Base-by-base conservation (phyloP, 495 filamentous ascomycete species). In the Penicillium chermesinum region DNA sequence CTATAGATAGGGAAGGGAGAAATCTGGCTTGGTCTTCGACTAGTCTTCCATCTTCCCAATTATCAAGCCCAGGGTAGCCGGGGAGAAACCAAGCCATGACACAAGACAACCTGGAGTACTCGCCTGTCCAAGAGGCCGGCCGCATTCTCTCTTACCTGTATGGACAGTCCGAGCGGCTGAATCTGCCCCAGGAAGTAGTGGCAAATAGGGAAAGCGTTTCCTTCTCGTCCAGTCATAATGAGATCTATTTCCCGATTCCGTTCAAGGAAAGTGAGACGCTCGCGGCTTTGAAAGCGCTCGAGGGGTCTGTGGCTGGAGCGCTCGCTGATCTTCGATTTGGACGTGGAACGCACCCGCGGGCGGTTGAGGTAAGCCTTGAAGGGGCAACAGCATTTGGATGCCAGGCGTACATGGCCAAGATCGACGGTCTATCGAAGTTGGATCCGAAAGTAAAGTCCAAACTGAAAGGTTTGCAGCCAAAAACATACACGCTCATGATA, bases 221-320 rank as follows among this genome's bases (percentile, higher is more conserved):
- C 0, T 72, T 76, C 52, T 60, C 62, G 12, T 65, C 73, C 12
- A 61, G 61, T 15, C 62, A 70, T 18, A 64, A 76, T 51, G 53
- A 66, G 40, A 63, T 73, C 20, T 76, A 73, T 49, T 74, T 85
- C 39, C 84, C 86, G 0, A 83, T 78, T 47, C 84, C 85, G 7
- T 74, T 88, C 54, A 86, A 83, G 55, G 83, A 88, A 61, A 84
- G 83, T 9, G 83, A 88, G 56, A 79, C 80, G 0, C 68, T 76
- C 3, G 79, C 81, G 3, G 84, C 84, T 2, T 66, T 88, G 57
- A 88, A 88, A 61, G 83, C 78, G 18, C 61, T 88, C 3, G 85
- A 88, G 61, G 84, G 78, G n/a, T 76, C 77, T 34, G 73, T 79
- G n/a, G 82, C 78, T 4, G 81, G 79, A 14, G 77, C 78, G 4